Base-by-base conservation (phyloP, 2,329 filamentous ascomycete species). In the Nemania abortiva region DNA sequence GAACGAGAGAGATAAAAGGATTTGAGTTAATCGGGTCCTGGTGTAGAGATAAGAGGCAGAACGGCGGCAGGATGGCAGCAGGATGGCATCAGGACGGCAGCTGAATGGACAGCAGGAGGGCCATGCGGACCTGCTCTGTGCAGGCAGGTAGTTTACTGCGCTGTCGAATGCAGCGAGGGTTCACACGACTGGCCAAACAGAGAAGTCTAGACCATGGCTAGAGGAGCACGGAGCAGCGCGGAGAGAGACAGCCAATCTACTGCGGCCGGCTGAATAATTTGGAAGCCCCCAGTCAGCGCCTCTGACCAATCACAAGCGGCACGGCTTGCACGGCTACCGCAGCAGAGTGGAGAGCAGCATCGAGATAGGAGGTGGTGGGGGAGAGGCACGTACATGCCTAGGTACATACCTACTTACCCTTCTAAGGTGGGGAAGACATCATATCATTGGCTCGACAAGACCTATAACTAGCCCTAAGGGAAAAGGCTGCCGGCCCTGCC, bases 241-340 rank as follows among this genome's bases (percentile, higher is more conserved):
- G 60, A 22, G 15, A 54, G 37, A 34, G 34, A n/a, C 56, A 65
- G 63, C 70, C 70, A 72, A 72, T 72, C 63, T 53, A 47, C 66
- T 45, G 67, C 57, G 63, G 59, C 71, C 69, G 69, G 71, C 69
- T 72, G 66, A 69, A 68, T 68, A 71, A 68, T 72, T 69, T 72
- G 66, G 59, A 66, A 69, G 56, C 50, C 62, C 62, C 64, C 55
- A 50, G 69, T 52, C 50, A 60, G 55, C 59, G 29, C 13, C 6
- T 13, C 34, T 9, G 50, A n/a, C 69, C 69, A 71, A 71, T 71
- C 63, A 71, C n/a, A 10, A 42, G 37, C 11, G 54, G 20, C 67
- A 64, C 56, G 63, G 56, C 59, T 69, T 64, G 63, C 63, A 67
- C 63, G 64, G 69, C 66, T 65, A 57, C 66, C 18, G 52, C 49